These are phyloP conservation scores for Nicotiana benthamiana DNA, from an alignment of 257 asterid genomes.

Conservation along the genomic window DNA sequence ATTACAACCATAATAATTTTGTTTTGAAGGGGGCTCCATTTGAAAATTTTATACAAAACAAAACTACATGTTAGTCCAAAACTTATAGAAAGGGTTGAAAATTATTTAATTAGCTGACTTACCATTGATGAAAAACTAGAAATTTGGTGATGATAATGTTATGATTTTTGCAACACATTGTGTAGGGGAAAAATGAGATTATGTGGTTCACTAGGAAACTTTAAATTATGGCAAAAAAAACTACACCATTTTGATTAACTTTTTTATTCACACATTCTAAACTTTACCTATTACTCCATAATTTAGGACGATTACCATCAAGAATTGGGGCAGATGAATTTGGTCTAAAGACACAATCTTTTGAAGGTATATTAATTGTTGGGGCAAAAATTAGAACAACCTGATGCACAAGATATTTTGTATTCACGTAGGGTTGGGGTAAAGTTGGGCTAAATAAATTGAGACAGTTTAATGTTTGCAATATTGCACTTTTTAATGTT, in stretches of 20 bases:
- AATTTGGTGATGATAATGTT: conserved; percentile 39
- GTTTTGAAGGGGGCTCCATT: conserved; percentile 99
- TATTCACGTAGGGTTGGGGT: too few species aligned
- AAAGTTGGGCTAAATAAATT: background rate
- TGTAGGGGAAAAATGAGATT: conserved; percentile 16
- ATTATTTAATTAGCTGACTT: conserved; percentile 1
- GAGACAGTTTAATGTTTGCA: conserved; percentile 23
- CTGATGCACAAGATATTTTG: too few species aligned
- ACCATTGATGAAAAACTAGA: conserved; percentile 42
- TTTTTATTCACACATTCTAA: conserved; percentile 24
- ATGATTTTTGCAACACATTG: conserved; percentile 33
- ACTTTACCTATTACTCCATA: conserved; percentile 36
- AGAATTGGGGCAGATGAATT: conserved; percentile 15
- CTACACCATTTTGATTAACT: conserved; percentile 30
- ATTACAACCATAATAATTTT: conserved; percentile 42
- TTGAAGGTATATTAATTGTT: conserved; percentile 18
- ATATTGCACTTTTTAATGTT: conserved; percentile 37
- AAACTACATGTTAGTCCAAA: background rate
- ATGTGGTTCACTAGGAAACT: conserved; percentile 18
- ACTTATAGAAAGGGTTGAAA: background rate
- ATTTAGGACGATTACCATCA: conserved; percentile 28
- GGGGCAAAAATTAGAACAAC: too few species aligned
- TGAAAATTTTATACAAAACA: conserved; percentile 33
- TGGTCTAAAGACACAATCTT: conserved; percentile 27
- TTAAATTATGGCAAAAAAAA: conserved; percentile 18